phyloP scores from a whole-genome alignment of 257 asterid species.

The Solanum clarkiae region DNA sequence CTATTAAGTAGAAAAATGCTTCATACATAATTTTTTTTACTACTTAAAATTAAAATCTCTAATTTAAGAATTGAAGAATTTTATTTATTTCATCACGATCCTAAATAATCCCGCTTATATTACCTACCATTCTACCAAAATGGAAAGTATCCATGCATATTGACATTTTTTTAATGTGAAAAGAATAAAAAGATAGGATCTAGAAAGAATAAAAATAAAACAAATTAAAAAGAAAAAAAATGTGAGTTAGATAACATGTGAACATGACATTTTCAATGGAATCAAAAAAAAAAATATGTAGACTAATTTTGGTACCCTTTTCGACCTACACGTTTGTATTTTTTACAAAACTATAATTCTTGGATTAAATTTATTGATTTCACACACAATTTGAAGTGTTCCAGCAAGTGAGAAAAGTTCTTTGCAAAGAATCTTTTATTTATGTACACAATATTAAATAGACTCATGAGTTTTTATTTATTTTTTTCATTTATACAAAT shows the following conservation, averaged over 20 bases:
- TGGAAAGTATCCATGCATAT: background rate
- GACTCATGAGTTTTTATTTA: too few relatives aligned
- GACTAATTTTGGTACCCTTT: background rate
- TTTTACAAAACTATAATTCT: background rate
- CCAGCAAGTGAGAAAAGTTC: background rate
- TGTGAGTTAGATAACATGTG: background rate
- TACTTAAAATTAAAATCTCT: rapidly evolving
- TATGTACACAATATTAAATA: too few relatives aligned
- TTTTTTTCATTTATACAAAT: too few relatives aligned
- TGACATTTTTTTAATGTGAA: background rate
- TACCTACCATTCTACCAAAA: background rate
- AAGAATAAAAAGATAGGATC: background rate
- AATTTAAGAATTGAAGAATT: background rate
- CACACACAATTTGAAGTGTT: background rate
- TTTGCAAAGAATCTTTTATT: background rate
- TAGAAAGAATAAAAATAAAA: background rate
- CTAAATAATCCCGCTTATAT: background rate
- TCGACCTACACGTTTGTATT: background rate
- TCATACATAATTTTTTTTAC: background rate
- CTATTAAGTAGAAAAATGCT: background rate
- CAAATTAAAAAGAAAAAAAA: background rate
- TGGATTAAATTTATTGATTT: background rate
- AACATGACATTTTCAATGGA: background rate
- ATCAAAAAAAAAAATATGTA: background rate
- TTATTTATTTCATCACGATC: background rate